Percentiles rank a stretch among this genome's conserved stretches.
Conservation (phyloP, 1,139 yeast genomes). For the Chernovozyma aurita region DNA sequence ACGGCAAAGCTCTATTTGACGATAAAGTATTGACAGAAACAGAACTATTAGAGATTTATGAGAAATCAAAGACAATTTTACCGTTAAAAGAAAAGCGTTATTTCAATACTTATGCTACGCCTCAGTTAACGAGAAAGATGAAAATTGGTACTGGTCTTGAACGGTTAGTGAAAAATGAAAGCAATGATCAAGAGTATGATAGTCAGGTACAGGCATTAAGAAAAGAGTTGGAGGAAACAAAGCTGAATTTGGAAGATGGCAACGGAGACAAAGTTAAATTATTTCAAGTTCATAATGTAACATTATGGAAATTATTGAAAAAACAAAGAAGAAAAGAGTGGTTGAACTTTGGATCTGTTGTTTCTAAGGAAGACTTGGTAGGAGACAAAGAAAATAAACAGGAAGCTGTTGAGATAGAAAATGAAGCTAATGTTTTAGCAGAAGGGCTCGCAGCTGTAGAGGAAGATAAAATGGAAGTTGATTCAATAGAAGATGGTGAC, state of each 20-base stretch:
- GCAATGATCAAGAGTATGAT: slow-evolving; percentile 2
- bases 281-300: slow-evolving; percentile 5
- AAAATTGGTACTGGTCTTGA: slow-evolving; percentile 29
- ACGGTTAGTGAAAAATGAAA: slow-evolving; percentile 10
- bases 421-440: too few relatives aligned
- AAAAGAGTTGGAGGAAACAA: slow-evolving; percentile 11
- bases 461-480: background rate
- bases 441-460: too few relatives aligned
- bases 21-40: slow-evolving; percentile 18
- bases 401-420: slow-evolving; percentile 2
- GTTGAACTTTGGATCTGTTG: slow-evolving; percentile 15
- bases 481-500: too few relatives aligned
- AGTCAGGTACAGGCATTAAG: slow-evolving; percentile 9
- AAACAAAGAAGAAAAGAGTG: slow-evolving; percentile 17
- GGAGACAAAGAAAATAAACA: slow-evolving; percentile 5
- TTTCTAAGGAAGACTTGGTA: slow-evolving; percentile 9
- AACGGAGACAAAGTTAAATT: slow-evolving; percentile 22
- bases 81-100: slow-evolving; percentile 34
- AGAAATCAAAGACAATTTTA: slow-evolving; percentile 15
- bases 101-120: slow-evolving; percentile 41
- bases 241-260: slow-evolving; percentile 9
- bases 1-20: slow-evolving; percentile 27
- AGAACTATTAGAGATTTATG: slow-evolving; percentile 18
- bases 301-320: slow-evolving; percentile 26
- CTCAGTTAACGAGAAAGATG: slow-evolving; percentile 42